Evolutionary conservation across 2,329 filamentous ascomycete genomes (phyloP), one percentile per base, ranked within the genome.

Genomic region (Epichloe coenophiala): DNA sequence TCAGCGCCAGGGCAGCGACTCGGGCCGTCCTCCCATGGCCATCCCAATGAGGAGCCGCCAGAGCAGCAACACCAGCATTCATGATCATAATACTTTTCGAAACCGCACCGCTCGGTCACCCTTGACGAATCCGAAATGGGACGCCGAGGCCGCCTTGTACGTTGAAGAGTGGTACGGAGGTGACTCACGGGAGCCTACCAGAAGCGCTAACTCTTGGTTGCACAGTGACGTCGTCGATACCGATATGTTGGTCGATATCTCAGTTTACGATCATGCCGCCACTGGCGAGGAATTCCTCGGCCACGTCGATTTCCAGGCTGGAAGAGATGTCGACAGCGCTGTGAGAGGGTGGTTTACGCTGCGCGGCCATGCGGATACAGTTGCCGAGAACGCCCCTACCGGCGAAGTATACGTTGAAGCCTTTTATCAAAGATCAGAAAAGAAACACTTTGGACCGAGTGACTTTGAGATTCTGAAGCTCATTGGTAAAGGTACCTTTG

Each of bases 31-130:
- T 5, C 65, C 89, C 15, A 91, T 96, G 83, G 88, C 89, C 35
- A 97, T 98, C 57, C 93, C 93, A 2, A 96, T 97, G 88, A 84
- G 85, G 61, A 97, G 90, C 66, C 83, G 93, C 50, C 93, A 97
- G 65, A 97, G 91, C 70, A 97, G 91, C 71, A 90, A 91, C 69
- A 95, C 90, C 51, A 95, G 91, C 61, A 74, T 84, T 56, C 76
- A 78, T 37, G 87, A 95, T 36, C 75, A 76, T 58, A 74, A 69
- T 56, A 73, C 73, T 2, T 77, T 79, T 59, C 72, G 76, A 38
- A 82, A 81, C 58, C 78, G 81, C 49, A 74, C 79, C 50, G 74
- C 64, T 4, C 70, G 73, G 52, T 50, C 57, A 11, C 77, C 77
- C 3, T 77, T 90, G 53, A 91, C 88, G 7, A 86, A 87, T 64